Evolutionary conservation across 106 monocot species (phyloP).

Genomic region (Dactylorhiza incarnata): DNA sequence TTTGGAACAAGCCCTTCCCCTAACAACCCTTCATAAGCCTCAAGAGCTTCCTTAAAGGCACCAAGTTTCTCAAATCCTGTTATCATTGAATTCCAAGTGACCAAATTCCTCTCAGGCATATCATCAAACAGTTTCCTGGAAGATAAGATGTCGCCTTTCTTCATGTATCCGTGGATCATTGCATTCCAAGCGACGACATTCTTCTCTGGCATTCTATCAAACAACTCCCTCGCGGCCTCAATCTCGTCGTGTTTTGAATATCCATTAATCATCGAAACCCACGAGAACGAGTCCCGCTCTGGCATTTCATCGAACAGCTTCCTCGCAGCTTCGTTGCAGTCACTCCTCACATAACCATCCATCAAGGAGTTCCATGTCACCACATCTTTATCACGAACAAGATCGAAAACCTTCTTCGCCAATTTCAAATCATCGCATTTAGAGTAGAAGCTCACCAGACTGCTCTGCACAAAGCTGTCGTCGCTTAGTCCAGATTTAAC

Average conservation of each 20-base stretch:
- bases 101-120: conserved; percentile 19
- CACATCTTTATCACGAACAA: conserved; percentile 6
- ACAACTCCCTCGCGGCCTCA: conserved; percentile 13
- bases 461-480: conserved; percentile 15
- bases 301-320: conserved; percentile 17
- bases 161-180: conserved; percentile 32
- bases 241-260: conserved; percentile 19
- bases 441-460: conserved; percentile 16
- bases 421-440: conserved; percentile 11
- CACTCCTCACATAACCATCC: conserved; percentile 12
- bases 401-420: conserved; percentile 19
- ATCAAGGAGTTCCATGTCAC: conserved; percentile 15
- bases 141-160: conserved; percentile 13
- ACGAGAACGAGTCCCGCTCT: conserved; percentile 13
- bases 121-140: conserved; percentile 20
- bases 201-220: conserved; percentile 9
- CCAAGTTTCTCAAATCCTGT: conserved; percentile 12
- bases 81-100: conserved; percentile 27
- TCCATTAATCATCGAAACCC: conserved; percentile 16
- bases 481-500: conserved; percentile 9
- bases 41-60: background rate
- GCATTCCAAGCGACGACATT: conserved; percentile 32
- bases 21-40: conserved; percentile 7
- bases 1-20: conserved; percentile 4
- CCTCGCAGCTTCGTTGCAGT: background rate